Evolutionary conservation across 1,284 basidiomycete species (phyloP), one percentile per base, ranked within the genome.

Genomic region (Earliella scabrosa): DNA sequence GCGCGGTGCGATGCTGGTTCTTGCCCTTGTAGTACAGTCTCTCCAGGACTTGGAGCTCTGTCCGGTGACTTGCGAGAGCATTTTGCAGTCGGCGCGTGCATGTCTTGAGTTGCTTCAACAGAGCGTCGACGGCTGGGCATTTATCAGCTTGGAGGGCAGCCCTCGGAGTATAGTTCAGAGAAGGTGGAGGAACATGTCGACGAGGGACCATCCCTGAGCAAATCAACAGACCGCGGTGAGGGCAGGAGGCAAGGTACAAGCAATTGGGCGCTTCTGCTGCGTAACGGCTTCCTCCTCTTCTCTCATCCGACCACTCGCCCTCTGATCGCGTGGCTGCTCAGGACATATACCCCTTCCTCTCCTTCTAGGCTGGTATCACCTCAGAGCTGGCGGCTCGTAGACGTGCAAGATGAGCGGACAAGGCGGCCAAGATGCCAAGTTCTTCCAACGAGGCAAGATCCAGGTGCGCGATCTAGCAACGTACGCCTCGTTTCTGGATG

Each of bases 371-470:
- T 10, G 32, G n/a, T 10, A 5, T 16, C 18, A 20, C 36, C 6
- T 8, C 39, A 4, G 11, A 9, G 5, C 9, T 41, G 6, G 21
- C 13, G 39, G 23, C 39, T 13, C 18, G 14, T 46, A 48, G 20
- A 21, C 34, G 18, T 11, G n/a, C 43, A 64, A 46, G 11, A 88
- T 90, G 88, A 73, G 75, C 56, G 73, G 82, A 41, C 82, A 85
- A 68, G 89, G 67, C 20, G 66, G 90, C 54, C 90, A 93, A 76
- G 92, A 93, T 82, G 91, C 90, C 47, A 93, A 93, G 68, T 93
- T 93, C 81, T 93, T 93, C 68, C 85, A 92, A 69, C 83, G 94
- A 63, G 93, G 93, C 62, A 96, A 96, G 79, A 93, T 93, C 64
- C 92, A 95, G 82, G 94, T 95, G 70, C 53, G 75, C 65, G 44